A percentile compares a stretch with the other conserved stretches of the same genome.
phyloP scores from a whole-genome alignment of 805 yeast genomes.

The Candida pseudofarinosa region DNA sequence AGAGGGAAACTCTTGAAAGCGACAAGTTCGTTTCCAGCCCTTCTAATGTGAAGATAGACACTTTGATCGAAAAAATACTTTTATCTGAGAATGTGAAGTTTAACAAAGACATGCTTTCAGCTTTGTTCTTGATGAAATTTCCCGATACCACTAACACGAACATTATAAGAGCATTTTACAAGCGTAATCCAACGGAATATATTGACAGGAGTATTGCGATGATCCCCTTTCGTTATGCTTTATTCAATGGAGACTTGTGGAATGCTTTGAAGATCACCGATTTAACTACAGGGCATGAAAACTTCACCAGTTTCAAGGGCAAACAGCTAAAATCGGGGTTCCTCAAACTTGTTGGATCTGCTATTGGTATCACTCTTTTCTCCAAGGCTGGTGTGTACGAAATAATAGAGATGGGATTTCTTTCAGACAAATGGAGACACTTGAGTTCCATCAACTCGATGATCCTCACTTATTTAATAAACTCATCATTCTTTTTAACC shows the following conservation, averaged over 20 bases:
- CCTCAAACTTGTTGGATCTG: slow-evolving; percentile 26
- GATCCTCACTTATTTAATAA: slow-evolving; percentile 35
- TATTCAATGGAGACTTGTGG: slow-evolving; percentile 54
- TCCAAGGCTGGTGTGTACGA: slow-evolving; percentile 41
- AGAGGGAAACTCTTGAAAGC: slow-evolving; percentile 12
- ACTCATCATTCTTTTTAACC: slow-evolving; percentile 39
- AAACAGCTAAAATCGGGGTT: slow-evolving; percentile 28
- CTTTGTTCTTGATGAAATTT: slow-evolving; percentile 29
- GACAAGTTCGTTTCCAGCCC: slow-evolving; percentile 23
- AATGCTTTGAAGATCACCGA: slow-evolving; percentile 58
- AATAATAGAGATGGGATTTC: slow-evolving; percentile 36
- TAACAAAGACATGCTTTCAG: slow-evolving; percentile 19
- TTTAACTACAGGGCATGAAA: slow-evolving; percentile 53
- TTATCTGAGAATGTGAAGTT: slow-evolving; percentile 15
- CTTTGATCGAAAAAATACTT: slow-evolving; percentile 19
- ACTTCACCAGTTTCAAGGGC: slow-evolving; percentile 38
- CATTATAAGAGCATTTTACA: slow-evolving; percentile 22
- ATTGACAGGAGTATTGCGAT: slow-evolving; percentile 43
- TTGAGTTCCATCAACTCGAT: slow-evolving; percentile 46
- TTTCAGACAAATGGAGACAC: slow-evolving; percentile 33
- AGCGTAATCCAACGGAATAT: slow-evolving; percentile 18
- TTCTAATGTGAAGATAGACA: slow-evolving; percentile 15
- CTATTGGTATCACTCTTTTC: slow-evolving; percentile 30
- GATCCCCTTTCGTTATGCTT: slow-evolving; percentile 60
- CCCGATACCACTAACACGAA: slow-evolving; percentile 27